Evolutionary conservation across 2,329 filamentous ascomycete genomes (phyloP).

Genomic region (Colletotrichum lini): DNA sequence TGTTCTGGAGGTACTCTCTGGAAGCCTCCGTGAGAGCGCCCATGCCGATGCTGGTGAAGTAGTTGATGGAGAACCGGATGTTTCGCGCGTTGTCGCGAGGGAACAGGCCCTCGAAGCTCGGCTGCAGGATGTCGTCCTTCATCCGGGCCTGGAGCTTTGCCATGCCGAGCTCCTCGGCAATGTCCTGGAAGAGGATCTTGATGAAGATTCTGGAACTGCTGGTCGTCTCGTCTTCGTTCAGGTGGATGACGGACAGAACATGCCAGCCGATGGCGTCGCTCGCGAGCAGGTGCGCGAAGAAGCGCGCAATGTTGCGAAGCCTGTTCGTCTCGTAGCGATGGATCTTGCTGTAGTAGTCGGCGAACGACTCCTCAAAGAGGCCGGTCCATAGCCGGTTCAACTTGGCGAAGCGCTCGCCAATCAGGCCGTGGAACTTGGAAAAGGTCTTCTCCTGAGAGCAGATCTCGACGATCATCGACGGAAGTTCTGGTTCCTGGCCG

Average conservation of each 20-base stretch:
- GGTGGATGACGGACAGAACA: constrained; percentile 83
- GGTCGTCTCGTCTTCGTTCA: constrained; percentile 98
- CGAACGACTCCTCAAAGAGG: constrained; percentile 90
- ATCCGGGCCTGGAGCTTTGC: constrained; percentile 82
- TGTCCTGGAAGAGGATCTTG: constrained; percentile 96
- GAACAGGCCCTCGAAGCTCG: constrained; percentile 88
- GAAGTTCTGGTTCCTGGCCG: constrained; percentile 90
- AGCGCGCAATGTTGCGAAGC: constrained; percentile 92
- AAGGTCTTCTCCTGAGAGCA: constrained; percentile 97
- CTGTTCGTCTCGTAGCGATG: constrained; percentile 97
- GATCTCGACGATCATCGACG: constrained; percentile 97
- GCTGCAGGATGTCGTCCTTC: constrained; percentile 82
- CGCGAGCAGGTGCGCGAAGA: constrained; percentile 92
- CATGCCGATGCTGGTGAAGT: constrained; percentile 98
- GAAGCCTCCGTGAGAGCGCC: constrained; percentile 94
- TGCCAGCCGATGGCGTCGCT: constrained; percentile 95
- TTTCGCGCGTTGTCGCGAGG: constrained; percentile 90
- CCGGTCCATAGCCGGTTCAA: constrained; percentile 96
- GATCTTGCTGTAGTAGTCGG: constrained; percentile 96
- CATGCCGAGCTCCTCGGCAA: constrained; percentile 89
- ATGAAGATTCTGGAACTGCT: constrained; percentile 98
- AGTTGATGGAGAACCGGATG: constrained; percentile 98
- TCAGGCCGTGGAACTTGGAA: constrained; percentile 95
- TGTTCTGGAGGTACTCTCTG: constrained; percentile 90
- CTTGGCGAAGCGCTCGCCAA: constrained; percentile 95